phyloP scores from a whole-genome alignment of 1,284 basidiomycete species.

The Cutaneotrichosporon cyanovorans region DNA sequence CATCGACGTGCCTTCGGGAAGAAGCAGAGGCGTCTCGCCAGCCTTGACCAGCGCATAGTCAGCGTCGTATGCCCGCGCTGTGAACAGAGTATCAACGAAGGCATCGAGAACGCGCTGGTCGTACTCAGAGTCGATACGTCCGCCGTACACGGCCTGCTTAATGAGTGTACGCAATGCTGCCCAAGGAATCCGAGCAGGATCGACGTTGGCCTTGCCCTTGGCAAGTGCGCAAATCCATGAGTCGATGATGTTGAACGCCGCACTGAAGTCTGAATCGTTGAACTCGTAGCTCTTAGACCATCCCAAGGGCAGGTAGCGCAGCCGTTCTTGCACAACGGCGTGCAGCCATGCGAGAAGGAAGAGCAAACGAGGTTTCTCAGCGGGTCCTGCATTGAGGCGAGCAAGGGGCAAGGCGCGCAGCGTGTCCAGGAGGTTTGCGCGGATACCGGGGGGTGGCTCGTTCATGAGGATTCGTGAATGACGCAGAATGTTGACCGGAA shows the following conservation, averaged over 20 bases:
- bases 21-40: conserved; percentile 56
- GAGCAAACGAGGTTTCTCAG: conserved; percentile 81
- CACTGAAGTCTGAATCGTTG: conserved; percentile 94
- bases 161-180: conserved; percentile 79
- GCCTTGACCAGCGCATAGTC: conserved; percentile 70
- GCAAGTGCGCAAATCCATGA: conserved; percentile 72
- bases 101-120: conserved; percentile 85
- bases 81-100: conserved; percentile 85
- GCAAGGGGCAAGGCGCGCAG: conserved; percentile 66
- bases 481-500: conserved; percentile 90
- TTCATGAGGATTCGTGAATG: conserved; percentile 95
- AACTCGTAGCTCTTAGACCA: conserved; percentile 96
- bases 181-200: conserved; percentile 87
- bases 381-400: conserved; percentile 63
- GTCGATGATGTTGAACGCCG: conserved; percentile 84
- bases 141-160: conserved; percentile 92
- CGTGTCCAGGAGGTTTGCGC: conserved; percentile 87
- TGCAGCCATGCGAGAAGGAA: conserved; percentile 99
- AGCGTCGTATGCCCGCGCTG: conserved; percentile 75
- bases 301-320: conserved; percentile 87
- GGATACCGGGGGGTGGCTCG: conserved; percentile 90
- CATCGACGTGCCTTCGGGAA: conserved; percentile 84
- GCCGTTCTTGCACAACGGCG: conserved; percentile 86
- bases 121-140: conserved; percentile 84
- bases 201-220: conserved; percentile 80